These are phyloP conservation scores for Xerocomellus chrysenteron DNA, from an alignment of 768 basidiomycete species.

Conservation along the genomic window DNA sequence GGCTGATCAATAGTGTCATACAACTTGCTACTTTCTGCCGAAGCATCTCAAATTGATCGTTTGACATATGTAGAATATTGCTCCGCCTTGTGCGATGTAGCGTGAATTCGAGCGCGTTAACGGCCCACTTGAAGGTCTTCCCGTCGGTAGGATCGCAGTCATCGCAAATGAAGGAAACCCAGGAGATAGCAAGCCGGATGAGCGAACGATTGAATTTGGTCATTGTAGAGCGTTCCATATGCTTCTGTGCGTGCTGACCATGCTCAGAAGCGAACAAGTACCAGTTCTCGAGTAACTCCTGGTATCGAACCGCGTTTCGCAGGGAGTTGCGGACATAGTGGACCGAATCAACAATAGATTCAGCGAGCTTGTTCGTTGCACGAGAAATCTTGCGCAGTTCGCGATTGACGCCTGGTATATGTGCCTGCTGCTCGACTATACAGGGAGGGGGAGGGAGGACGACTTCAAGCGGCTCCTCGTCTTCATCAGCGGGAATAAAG, in stretches of 20 bases:
- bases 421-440: conserved; percentile 81
- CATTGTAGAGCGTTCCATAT: conserved; percentile 74
- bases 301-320: conserved; percentile 57
- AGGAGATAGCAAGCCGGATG: conserved; percentile 90
- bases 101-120: conserved; percentile 92
- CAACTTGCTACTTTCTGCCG: conserved; percentile 91
- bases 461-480: conserved; percentile 49
- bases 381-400: conserved; percentile 90
- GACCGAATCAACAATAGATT: conserved; percentile 90
- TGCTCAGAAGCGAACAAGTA: conserved; percentile 96
- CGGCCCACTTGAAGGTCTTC: conserved; percentile 97
- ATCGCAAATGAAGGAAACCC: conserved; percentile 98
- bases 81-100: conserved; percentile 84
- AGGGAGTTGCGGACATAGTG: conserved; percentile 78
- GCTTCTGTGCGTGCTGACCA: conserved; percentile 83
- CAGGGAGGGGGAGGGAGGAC: conserved; percentile 45
- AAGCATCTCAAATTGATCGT: conserved; percentile 87
- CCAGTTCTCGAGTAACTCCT: conserved; percentile 92
- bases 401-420: conserved; percentile 84
- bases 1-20: conserved; percentile 94
- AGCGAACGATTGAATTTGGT: conserved; percentile 80
- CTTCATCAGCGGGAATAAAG: conserved; percentile 63
- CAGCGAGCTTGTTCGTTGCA: conserved; percentile 85
- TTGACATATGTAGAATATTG: conserved; percentile 84
- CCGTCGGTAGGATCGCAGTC: conserved; percentile 95